phyloP scores from a whole-genome alignment of 305 asterid species.

The Rubia tinctorum region DNA sequence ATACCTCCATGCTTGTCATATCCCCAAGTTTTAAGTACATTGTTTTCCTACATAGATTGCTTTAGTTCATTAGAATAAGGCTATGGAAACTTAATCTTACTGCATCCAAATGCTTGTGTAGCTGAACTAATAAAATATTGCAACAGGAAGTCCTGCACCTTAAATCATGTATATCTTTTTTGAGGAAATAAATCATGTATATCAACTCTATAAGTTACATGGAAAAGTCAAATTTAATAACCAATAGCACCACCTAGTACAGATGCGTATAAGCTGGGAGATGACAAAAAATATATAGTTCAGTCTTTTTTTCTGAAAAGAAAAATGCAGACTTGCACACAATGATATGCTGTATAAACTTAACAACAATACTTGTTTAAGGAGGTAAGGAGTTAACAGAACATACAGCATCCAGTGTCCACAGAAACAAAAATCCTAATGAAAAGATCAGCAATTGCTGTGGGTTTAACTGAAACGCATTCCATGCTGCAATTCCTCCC shows the following conservation, averaged over 20 bases:
- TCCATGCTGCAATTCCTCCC: slow-evolving; percentile 73
- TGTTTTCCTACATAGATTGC: neutral
- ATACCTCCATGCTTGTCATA: neutral
- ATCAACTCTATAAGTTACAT: neutral
- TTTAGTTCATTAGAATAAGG: slow-evolving; percentile 3
- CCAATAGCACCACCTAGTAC: neutral
- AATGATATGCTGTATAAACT: neutral
- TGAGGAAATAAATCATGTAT: too few species aligned
- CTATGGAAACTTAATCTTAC: neutral
- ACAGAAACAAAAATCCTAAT: slow-evolving; percentile 65
- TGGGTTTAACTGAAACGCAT: slow-evolving; percentile 47
- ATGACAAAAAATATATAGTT: too few species aligned
- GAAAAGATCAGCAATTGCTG: slow-evolving; percentile 55
- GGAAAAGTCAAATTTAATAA: neutral
- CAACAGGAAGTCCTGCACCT: neutral
- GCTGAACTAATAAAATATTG: neutral
- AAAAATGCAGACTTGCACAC: neutral
- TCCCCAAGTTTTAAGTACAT: neutral
- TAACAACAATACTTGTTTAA: neutral
- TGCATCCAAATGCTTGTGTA: neutral
- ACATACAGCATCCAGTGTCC: slow-evolving; percentile 88
- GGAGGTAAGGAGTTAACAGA: neutral
- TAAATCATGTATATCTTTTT: too few species aligned
- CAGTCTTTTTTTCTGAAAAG: neutral
- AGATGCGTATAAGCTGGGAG: neutral